Base-by-base conservation (phyloP, 2,329 filamentous ascomycete species). In the Chaetomiaceae sp. region DNA sequence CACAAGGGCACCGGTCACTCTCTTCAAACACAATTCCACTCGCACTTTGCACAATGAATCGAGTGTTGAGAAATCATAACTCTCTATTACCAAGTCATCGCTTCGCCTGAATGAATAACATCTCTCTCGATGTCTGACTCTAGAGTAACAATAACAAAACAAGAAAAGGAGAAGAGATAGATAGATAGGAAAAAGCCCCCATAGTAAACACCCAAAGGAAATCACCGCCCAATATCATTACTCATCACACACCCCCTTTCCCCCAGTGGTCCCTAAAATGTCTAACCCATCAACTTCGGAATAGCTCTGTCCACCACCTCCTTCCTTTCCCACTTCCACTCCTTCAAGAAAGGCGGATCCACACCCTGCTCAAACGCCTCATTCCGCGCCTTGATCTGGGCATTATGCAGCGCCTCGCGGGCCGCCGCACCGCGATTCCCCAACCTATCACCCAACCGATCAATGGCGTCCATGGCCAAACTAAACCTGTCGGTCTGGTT, bases 401-500 rank as follows among this genome's bases (percentile, higher is more conserved):
- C 71, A 61, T 85, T 81, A 57, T 84, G 69, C 61, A 91, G 73
- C 52, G 73, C 73, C 71, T 91, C 85, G 22, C 87, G 72, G 0
- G 83, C 80, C 0, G 76, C 71, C 0, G 82, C 72, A 1, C 82
- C 86, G 51, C 75, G 80, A 71, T 89, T 89, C 15, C 80, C 77
- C 29, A 91, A 71, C 1, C 71, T 69, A 7, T 76, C 40, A 14
- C 44, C 74, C 63, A 89, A 79, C 58, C 80, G 78, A 63, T 91
- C 87, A 54, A 91, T 86, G 14, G 87, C 88, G 63, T 87, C 82
- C 56, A 91, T 89, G 9, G 88, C 87, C 34, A 91, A 71, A 61
- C 83, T 88, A 72, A 87, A 91, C 25, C 88, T 79, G 71, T 91
- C 88, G 0, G 87, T 88, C 63, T 85, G 78, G 71, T 91, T 91